phyloP scores from a whole-genome alignment of 768 basidiomycete genomes.

The Hygrocybe coccinea region DNA sequence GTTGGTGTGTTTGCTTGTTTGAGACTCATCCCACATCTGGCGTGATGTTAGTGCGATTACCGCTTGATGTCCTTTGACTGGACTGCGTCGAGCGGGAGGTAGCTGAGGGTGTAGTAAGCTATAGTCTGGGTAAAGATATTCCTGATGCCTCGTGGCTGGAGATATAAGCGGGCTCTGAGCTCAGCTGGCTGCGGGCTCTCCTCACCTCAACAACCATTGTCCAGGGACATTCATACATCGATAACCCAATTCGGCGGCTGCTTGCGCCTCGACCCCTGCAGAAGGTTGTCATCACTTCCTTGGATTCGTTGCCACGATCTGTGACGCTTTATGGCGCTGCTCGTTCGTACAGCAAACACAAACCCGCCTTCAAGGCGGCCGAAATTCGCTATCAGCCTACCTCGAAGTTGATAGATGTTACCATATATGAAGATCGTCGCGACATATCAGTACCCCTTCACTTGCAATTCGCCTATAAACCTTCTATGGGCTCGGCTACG shows the following conservation, averaged over 20 bases:
- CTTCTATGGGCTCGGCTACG: slow-evolving; percentile 82
- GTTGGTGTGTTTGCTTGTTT: neutral
- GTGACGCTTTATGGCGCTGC: slow-evolving; percentile 71
- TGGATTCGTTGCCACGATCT: slow-evolving; percentile 48
- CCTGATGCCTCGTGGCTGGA: slow-evolving; percentile 83
- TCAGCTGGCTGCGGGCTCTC: slow-evolving; percentile 85
- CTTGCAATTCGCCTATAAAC: slow-evolving; percentile 82
- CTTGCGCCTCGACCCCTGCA: slow-evolving; percentile 80
- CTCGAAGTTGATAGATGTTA: slow-evolving; percentile 59
- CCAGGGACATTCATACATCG: slow-evolving; percentile 78
- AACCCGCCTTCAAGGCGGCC: slow-evolving; percentile 74
- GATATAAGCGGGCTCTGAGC: slow-evolving; percentile 70
- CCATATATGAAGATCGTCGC: slow-evolving; percentile 78
- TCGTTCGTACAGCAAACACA: slow-evolving; percentile 73
- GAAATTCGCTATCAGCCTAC: slow-evolving; percentile 58
- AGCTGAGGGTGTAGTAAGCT: slow-evolving; percentile 41
- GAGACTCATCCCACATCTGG: neutral
- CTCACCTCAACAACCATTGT: slow-evolving; percentile 77
- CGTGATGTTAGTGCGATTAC: slow-evolving; percentile 41
- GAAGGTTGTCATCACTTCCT: slow-evolving; percentile 58
- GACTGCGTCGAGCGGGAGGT: slow-evolving; percentile 42
- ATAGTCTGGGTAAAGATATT: slow-evolving; percentile 44
- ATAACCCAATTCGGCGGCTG: slow-evolving; percentile 84
- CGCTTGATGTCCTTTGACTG: slow-evolving; percentile 51
- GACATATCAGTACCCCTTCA: slow-evolving; percentile 71